Evolutionary conservation across 352 stramenopile species (phyloP), one percentile per base, ranked within the genome.

Genomic region (Phytopythium kandeliae): DNA sequence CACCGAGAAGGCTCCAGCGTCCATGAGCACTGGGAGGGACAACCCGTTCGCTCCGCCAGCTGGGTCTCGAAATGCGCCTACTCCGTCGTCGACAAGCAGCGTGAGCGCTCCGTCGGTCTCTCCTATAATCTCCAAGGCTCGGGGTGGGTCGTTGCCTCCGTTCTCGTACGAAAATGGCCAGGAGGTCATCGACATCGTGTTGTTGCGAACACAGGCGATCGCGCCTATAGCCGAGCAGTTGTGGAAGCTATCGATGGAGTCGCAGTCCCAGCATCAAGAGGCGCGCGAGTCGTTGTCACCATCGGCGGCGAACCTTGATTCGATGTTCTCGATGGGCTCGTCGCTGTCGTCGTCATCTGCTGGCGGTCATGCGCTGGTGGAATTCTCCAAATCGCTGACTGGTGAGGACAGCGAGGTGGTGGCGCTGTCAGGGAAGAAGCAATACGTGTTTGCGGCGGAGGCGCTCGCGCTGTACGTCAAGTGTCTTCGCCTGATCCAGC

Each of bases 391-490:
- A 34, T 53, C 47, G 5, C n/a, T 71, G 57, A 6, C 56, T 36
- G 37, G 63, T 46, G 48, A 78, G 35, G 55, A 71, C 45, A 64
- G 63, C 9, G 65, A 70, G 6, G 62, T 74, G 5, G 63, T 62
- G 21, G 70, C 57, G 35, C 49, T 51, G 25, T 59, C 52, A 22
- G 26, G 60, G 31, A 71, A 79, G 51, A 70, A 77, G 34, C 71
- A 82, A 43, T 87, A 82, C 52, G 62, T 82, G 30, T 84, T 57
- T 30, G 74, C 77, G 48, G 77, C 67, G 1, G 74, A 88, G 58
- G 74, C 71, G 12, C 56, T 89, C n/a, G 63, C 66, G 17, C 38
- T 89, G 12, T 89, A 89, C 54, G 63, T 89, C 13, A 86, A 82
- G 62, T 89, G 78, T 37, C 65, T 89, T 51, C 68, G 71, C 12